These are phyloP conservation scores for Microbotryum silenes-acaulis DNA, from an alignment of 1,284 basidiomycete genomes.

Conservation along the genomic window DNA sequence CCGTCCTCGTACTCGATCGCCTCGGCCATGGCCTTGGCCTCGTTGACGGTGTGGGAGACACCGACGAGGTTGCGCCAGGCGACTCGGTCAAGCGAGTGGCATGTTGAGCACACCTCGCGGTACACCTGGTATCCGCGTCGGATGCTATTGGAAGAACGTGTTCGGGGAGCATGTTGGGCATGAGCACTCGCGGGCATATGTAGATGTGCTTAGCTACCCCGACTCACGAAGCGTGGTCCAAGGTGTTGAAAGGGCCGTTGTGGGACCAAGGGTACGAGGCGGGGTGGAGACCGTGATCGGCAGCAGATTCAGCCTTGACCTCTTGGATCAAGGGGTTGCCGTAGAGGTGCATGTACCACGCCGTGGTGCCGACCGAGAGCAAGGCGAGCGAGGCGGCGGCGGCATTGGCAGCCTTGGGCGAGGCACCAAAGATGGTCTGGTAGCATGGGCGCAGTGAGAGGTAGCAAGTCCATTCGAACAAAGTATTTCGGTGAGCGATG, in stretches of 20 bases:
- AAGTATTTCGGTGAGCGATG: too few relatives aligned
- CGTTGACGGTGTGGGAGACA: conserved; percentile 91
- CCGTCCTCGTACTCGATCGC: conserved; percentile 96
- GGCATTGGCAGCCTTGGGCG: conserved; percentile 9
- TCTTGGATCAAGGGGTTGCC: conserved; percentile 76
- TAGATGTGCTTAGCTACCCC: too few relatives aligned
- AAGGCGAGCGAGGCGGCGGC: conserved; percentile 12
- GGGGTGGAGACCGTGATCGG: conserved; percentile 92
- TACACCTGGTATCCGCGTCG: conserved; percentile 98
- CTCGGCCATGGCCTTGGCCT: conserved; percentile 86
- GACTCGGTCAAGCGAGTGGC: conserved; percentile 97
- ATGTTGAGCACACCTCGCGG: conserved; percentile 96
- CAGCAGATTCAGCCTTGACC: conserved; percentile 79
- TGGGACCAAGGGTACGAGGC: conserved; percentile 84
- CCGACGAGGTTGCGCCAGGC: conserved; percentile 99
- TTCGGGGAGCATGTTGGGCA: conserved; percentile 3
- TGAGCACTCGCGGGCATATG: not conserved
- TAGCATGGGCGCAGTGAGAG: too few relatives aligned
- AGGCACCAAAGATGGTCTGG: not conserved
- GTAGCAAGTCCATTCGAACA: too few relatives aligned
- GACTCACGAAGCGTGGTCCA: conserved; percentile 67
- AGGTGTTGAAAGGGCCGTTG: conserved; percentile 76
- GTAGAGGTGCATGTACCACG: conserved; percentile 93
- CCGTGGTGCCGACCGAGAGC: conserved; percentile 76
- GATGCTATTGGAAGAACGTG: conserved; percentile 53